Evolutionary conservation across 768 basidiomycete species (phyloP), one percentile per base, ranked within the genome.

Genomic region (Strobilomyces echinocephalus): DNA sequence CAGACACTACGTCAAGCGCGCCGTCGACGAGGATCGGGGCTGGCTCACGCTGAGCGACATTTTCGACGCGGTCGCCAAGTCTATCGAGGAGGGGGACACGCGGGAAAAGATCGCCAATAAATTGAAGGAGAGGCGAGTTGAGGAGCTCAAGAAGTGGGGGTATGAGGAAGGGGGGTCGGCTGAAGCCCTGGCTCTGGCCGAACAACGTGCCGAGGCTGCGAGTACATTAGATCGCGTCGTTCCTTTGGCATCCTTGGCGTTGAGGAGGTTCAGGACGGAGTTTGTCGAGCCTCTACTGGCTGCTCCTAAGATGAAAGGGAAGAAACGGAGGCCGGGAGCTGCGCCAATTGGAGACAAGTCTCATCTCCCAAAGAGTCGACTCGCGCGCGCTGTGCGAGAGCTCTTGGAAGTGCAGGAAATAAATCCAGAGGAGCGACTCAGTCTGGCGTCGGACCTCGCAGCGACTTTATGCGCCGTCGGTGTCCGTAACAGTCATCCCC

Each of bases 61-160:
- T 15, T 68, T 88, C 55, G 79, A 84, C 62, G 78, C 79, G 24
- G 78, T 83, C 49, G 78, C 81, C 46, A 80, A 77, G 60, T 75
- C 75, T 20, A 72, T 79, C 45, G 69, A 71, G 43, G 76, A 81
- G 49, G 72, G 70, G 38, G 80, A 80, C 59, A 76, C 79, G n/a
- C 79, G 81, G 26, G 83, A 83, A 63, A 78, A 80, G 61, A 76
- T 88, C 42, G 73, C 83, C 36, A 74, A 72, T 61, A 78, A 75
- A 57, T 63, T 87, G 55, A 79, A 74, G 64, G 84, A 87, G 70
- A 81, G 76, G 62, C 73, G 78, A 53, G 61, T 73, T 36, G 79
- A 80, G 54, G 88, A 89, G 65, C 68, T 90, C 47, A 81, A 75
- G 69, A 82, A 81, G 68, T 90, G 87, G 86, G 87, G 87, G 10